These are phyloP conservation scores for Skeletonema menzelii DNA, from an alignment of 108 stramenopile species.

Conservation along the genomic window DNA sequence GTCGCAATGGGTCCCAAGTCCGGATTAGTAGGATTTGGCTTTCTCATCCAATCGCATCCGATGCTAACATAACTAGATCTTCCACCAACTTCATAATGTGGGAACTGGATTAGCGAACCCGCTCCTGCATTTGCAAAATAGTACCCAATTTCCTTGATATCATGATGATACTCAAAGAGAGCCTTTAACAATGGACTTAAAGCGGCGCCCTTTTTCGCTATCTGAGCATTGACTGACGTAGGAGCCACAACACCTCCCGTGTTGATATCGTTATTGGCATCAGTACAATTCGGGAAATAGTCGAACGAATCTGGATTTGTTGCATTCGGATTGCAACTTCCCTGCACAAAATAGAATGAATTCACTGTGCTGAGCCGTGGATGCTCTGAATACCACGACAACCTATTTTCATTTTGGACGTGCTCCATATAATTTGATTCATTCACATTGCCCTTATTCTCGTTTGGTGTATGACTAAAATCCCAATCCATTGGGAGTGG, in stretches of 20 bases:
- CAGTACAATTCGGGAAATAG: slow-evolving; percentile 50
- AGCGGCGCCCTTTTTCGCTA: slow-evolving; percentile 42
- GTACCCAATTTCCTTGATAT: slow-evolving; percentile 26
- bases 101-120: slow-evolving; percentile 45
- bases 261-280: slow-evolving; percentile 47
- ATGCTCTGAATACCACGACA: slow-evolving; percentile 7
- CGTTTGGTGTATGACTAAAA: slow-evolving; percentile 19
- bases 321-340: slow-evolving; percentile 51
- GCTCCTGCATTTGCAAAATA: slow-evolving; percentile 60
- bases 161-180: slow-evolving; percentile 49
- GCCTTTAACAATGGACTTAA: slow-evolving; percentile 49
- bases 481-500: slow-evolving; percentile 49
- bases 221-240: slow-evolving; percentile 20
- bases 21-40: slow-evolving; percentile 27
- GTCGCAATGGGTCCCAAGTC: slow-evolving; percentile 43
- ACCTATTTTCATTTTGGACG: slow-evolving; percentile 14
- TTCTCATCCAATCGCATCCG: slow-evolving; percentile 65
- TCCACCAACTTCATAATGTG: slow-evolving; percentile 17
- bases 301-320: slow-evolving; percentile 11
- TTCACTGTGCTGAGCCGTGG: slow-evolving; percentile 31
- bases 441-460: slow-evolving; percentile 28
- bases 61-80: slow-evolving; percentile 26
- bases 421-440: slow-evolving; percentile 44
- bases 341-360: slow-evolving; percentile 50
- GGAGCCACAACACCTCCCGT: slow-evolving; percentile 48